A percentile compares a stretch with the other conserved stretches of the same genome.
Evolutionary conservation across 2,329 filamentous ascomycete genomes (phyloP).

Genomic region (Rachicladosporium sp.): DNA sequence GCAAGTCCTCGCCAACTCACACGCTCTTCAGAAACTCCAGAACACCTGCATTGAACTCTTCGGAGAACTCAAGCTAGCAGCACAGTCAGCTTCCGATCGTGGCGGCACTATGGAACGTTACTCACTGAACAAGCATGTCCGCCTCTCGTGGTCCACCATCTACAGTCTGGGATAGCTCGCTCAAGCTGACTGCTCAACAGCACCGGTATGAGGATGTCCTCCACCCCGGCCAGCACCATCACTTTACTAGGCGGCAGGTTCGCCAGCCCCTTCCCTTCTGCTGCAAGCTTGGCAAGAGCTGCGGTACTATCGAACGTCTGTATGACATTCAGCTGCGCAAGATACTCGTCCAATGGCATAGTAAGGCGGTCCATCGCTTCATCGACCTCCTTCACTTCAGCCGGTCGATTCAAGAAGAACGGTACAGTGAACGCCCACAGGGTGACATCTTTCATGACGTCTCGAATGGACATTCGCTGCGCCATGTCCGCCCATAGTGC

Average conservation of each 20-base stretch:
- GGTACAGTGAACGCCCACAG: slow-evolving; percentile 16
- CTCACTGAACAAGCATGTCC: slow-evolving; percentile 13
- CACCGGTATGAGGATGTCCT: slow-evolving; percentile 14
- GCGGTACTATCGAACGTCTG: slow-evolving; percentile 11
- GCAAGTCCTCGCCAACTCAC: no score
- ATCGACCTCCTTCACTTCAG: slow-evolving; percentile 11
- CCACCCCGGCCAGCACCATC: slow-evolving; percentile 15
- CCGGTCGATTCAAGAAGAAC: slow-evolving; percentile 9
- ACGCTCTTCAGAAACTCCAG: slow-evolving; percentile 7
- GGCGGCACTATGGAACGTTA: not conserved
- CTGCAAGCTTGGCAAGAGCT: slow-evolving; percentile 8
- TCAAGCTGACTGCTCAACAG: slow-evolving; percentile 11
- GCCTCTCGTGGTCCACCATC: slow-evolving; percentile 12
- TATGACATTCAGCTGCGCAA: slow-evolving; percentile 16
- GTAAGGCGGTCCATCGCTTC: slow-evolving; percentile 12
- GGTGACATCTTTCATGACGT: slow-evolving; percentile 16
- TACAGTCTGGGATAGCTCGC: slow-evolving; percentile 9
- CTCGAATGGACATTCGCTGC: slow-evolving; percentile 10
- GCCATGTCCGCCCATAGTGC: slow-evolving; percentile 14
- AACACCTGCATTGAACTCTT: slow-evolving; percentile 11
- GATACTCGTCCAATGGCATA: slow-evolving; percentile 11
- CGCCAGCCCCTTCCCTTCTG: slow-evolving; percentile 8
- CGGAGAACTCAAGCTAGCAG: slow-evolving; percentile 11
- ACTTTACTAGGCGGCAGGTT: slow-evolving; percentile 8
- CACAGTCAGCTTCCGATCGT: slow-evolving; percentile 1